Evolutionary conservation across 306 rosid species (phyloP), one percentile per base, ranked within the genome.

Genomic region (Citrullus amarus): DNA sequence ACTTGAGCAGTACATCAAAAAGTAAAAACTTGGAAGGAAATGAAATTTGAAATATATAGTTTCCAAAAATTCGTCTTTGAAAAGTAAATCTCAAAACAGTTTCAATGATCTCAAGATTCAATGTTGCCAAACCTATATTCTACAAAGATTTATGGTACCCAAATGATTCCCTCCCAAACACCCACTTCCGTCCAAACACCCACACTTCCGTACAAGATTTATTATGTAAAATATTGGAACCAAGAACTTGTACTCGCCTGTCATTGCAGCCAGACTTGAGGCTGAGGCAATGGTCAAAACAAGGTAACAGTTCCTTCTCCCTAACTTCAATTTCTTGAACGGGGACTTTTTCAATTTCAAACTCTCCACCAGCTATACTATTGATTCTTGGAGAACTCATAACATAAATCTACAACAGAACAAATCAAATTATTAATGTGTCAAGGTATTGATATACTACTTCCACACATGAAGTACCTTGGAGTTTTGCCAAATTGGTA

Each of bases 401-500:
- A 22, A 82, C 60, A 62, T 86, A 85, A 86, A 93, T 86, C 98
- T 93, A 83, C 18, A 80, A 78, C 60, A 81, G 71, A 81, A 79
- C 15, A 51, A 15, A 59, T 53, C 32, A 79, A 15, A 72, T 54
- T 12, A 67, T 58, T 38, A 58, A 8, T 53, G 30, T 18, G 9
- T 46, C n/a, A 78, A 63, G 14, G 51, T 36, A 78, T 5, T 16
- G 82, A 69, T 80, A 78, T 36, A 66, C 69, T 80, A 74, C 56
- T 69, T 55, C 53, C 36, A 73, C 57, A 82, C 28, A 78, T 65
- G 51, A 80, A 75, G 70, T 88, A 91, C 98, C 96, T 88, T 90
- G 22, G 97, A 88, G 81, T 90, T 91, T 77, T 93, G 88, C 97
- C 96, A 93, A 71, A 93, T 81, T 43, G 92, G 92, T 62, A 90